A percentile compares a stretch with the other conserved stretches of the same genome.
phyloP scores from a whole-genome alignment of 805 yeast genomes.

The Candida xyloterini region DNA sequence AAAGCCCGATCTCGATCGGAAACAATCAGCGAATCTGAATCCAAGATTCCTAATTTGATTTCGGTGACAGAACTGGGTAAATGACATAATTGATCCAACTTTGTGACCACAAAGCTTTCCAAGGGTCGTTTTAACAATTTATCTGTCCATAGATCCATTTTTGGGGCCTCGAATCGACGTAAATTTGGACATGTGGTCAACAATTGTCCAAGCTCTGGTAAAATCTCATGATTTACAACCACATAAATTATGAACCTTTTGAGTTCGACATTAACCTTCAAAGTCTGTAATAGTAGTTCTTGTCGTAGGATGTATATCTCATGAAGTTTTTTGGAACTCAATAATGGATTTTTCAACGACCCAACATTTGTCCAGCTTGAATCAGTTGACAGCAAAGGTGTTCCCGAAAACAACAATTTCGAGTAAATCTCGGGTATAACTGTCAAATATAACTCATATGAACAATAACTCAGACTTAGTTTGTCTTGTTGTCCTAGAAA shows the following conservation, averaged over 20 bases:
- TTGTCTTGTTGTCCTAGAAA: conserved; percentile 41
- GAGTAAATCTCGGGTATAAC: conserved; percentile 37
- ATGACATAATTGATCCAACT: conserved; percentile 17
- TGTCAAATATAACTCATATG: conserved; percentile 30
- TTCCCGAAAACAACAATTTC: conserved; percentile 35
- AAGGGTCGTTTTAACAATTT: conserved; percentile 11
- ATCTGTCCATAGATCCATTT: conserved; percentile 2
- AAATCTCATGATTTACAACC: conserved; percentile 32
- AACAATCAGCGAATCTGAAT: conserved; percentile 2
- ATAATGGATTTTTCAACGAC: conserved; percentile 34
- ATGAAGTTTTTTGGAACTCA: conserved; percentile 36
- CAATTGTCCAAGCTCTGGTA: conserved; percentile 18
- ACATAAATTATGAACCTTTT: conserved; percentile 34
- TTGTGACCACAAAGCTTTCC: conserved; percentile 16
- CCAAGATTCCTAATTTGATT: conserved; percentile 17
- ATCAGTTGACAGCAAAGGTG: conserved; percentile 35
- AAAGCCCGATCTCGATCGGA: conserved; percentile 4
- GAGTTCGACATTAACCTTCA: conserved; percentile 35
- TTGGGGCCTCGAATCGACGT: conserved; percentile 14
- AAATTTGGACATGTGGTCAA: conserved; percentile 21
- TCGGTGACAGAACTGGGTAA: conserved; percentile 21
- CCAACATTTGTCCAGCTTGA: conserved; percentile 38
- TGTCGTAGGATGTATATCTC: conserved; percentile 38
- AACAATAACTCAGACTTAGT: conserved; percentile 32
- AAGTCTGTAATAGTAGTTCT: conserved; percentile 37